A percentile compares a stretch with the other conserved stretches of the same genome.
These are phyloP conservation scores for Papilionanthe hybrid DNA, from an alignment of 116 monocot species.

Conservation along the genomic window DNA sequence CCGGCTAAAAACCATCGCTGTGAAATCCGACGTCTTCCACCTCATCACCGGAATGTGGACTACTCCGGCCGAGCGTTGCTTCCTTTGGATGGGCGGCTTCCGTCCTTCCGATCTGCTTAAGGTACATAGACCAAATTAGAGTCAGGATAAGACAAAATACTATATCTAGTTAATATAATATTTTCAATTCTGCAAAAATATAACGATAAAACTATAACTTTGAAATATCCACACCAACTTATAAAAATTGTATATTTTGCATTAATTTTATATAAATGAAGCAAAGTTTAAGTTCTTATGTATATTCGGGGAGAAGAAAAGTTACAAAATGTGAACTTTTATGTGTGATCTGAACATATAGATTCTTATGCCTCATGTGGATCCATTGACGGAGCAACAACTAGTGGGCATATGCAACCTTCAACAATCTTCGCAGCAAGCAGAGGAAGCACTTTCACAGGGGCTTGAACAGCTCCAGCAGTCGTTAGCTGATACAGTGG, in stretches of 20 bases:
- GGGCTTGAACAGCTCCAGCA: slow-evolving; percentile 82
- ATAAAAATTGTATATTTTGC: no score
- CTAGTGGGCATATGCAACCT: slow-evolving; percentile 64
- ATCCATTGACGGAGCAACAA: slow-evolving; percentile 92
- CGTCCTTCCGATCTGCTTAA: slow-evolving; percentile 85
- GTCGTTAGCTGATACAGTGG: slow-evolving; percentile 66
- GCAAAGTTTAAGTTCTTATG: no score
- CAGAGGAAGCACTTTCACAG: slow-evolving; percentile 93
- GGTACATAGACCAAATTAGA: slow-evolving; percentile 22
- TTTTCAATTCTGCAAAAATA: no score
- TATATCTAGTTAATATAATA: no score
- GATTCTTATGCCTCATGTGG: slow-evolving; percentile 72
- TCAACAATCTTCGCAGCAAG: slow-evolving; percentile 83
- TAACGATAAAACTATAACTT: no score
- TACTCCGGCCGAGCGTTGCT: slow-evolving; percentile 84
- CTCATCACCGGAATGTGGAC: slow-evolving; percentile 91
- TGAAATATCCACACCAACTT: no score
- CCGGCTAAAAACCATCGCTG: slow-evolving; percentile 47
- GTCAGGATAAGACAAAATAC: no score
- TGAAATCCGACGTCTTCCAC: slow-evolving; percentile 77
- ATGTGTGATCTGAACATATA: slow-evolving; percentile 2
- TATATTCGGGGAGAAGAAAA: no score
- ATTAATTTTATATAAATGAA: no score
- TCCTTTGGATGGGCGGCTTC: slow-evolving; percentile 96
- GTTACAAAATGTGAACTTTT: no score